Conservation (phyloP, 176 grass and related monocot species). For the Poa pratensis region DNA sequence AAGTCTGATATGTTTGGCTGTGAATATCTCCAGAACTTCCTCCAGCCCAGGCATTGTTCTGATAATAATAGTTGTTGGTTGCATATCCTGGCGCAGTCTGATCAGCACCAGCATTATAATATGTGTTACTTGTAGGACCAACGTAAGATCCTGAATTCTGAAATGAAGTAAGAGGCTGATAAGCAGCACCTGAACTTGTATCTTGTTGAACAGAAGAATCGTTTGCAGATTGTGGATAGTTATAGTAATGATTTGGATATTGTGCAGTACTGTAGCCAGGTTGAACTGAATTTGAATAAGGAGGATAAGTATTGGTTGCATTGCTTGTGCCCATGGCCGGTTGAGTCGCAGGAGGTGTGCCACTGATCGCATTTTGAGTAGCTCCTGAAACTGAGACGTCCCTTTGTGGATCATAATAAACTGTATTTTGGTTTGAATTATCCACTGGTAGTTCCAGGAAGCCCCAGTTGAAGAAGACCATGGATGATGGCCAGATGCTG, state of each 20-base stretch:
- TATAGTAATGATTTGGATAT: conserved; percentile 64
- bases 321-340: conserved; percentile 27
- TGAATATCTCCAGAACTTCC: conserved; percentile 51
- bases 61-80: conserved; percentile 68
- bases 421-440: conserved; percentile 45
- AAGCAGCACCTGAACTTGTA: conserved; percentile 90
- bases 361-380: conserved; percentile 56
- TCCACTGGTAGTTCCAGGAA: conserved; percentile 62
- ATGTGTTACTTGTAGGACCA: conserved; percentile 79
- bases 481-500: conserved; percentile 43
- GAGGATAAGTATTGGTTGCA: conserved; percentile 50
- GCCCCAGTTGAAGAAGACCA: conserved; percentile 51
- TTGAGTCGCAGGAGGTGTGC: conserved; percentile 40
- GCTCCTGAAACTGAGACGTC: conserved; percentile 59
- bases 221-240: conserved; percentile 52
- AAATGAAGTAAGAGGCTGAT: conserved; percentile 88
- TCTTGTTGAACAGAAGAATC: conserved; percentile 75
- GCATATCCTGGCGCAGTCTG: conserved; percentile 68
- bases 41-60: conserved; percentile 59
- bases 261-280: conserved; percentile 54
- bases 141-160: conserved; percentile 89
- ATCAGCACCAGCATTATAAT: conserved; percentile 91
- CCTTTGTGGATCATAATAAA: conserved; percentile 78
- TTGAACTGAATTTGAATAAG: conserved; percentile 55
- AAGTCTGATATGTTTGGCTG: conserved; percentile 53